These are phyloP conservation scores for Lactarius hengduanensis DNA, from an alignment of 768 basidiomycete species.

Conservation along the genomic window DNA sequence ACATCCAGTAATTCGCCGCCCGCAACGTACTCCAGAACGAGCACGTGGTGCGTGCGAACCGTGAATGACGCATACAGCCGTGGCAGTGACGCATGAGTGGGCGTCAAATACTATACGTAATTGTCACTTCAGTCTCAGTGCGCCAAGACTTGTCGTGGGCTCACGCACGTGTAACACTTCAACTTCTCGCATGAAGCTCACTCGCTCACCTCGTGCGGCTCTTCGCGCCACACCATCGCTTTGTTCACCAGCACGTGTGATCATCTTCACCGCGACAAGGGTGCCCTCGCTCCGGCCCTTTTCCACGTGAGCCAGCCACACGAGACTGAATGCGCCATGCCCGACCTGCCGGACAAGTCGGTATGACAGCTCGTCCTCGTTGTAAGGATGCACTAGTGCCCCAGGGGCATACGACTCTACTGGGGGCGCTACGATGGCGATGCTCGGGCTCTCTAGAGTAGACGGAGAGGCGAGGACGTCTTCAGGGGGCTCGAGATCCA, in stretches of 20 bases:
- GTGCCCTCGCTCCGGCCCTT: conserved; percentile 25
- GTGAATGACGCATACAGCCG: conserved; percentile 64
- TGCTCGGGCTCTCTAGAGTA: not conserved
- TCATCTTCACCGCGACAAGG: conserved; percentile 33
- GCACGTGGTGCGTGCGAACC: conserved; percentile 68
- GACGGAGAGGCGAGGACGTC: conserved; percentile 16
- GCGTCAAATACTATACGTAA: conserved; percentile 62
- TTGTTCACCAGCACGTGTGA: conserved; percentile 17
- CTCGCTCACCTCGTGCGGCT: conserved; percentile 23
- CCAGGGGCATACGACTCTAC: conserved; percentile 7
- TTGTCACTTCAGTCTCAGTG: not conserved
- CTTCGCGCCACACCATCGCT: not conserved
- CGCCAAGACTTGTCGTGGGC: not conserved
- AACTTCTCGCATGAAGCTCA: conserved; percentile 27
- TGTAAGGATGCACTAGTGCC: conserved; percentile 18
- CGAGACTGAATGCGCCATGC: conserved; percentile 70
- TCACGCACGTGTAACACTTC: conserved; percentile 26
- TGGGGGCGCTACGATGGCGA: not conserved
- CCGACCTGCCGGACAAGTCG: conserved; percentile 57
- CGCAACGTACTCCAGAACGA: conserved; percentile 71
- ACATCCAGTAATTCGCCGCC: conserved; percentile 84
- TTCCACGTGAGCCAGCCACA: conserved; percentile 65
- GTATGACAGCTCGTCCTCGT: conserved; percentile 34
- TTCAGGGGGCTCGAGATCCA: conserved; percentile 19
- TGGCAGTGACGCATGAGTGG: conserved; percentile 69